A percentile compares a stretch with the other conserved stretches of the same genome.
These are phyloP conservation scores for Kodamaea sp. DNA, from an alignment of 1,139 yeast species.

Conservation along the genomic window DNA sequence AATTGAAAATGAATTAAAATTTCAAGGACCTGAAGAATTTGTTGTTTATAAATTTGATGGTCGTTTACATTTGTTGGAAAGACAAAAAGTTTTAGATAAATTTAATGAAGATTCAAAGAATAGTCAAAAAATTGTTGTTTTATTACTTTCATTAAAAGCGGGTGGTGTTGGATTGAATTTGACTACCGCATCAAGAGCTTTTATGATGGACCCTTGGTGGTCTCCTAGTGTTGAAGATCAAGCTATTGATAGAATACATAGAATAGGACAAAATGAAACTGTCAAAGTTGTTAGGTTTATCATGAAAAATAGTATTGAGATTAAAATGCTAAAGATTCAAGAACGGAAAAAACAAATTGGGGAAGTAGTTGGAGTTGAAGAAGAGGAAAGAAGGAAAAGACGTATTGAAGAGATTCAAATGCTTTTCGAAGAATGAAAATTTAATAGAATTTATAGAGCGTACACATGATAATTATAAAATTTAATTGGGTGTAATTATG, in stretches of 20 bases:
- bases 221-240: constrained; percentile 91
- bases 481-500: not conserved
- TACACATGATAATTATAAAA: not conserved
- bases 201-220: constrained; percentile 99
- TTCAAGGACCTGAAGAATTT: constrained; percentile 43
- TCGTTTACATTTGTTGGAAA: constrained; percentile 60
- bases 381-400: constrained; percentile 65
- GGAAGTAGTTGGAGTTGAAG: constrained; percentile 79
- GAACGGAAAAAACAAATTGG: constrained; percentile 84
- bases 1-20: constrained; percentile 57
- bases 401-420: constrained; percentile 79
- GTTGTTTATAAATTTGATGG: constrained; percentile 75
- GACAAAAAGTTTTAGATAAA: constrained; percentile 56
- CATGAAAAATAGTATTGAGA: constrained; percentile 83
- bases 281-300: constrained; percentile 81
- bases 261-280: constrained; percentile 77
- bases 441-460: not conserved
- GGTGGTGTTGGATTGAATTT: constrained; percentile 95
- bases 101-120: constrained; percentile 39
- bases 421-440: constrained; percentile 53
- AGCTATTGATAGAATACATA: constrained; percentile 90
- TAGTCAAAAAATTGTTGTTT: constrained; percentile 44
- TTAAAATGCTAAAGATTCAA: constrained; percentile 82
- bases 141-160: constrained; percentile 78
- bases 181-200: constrained; percentile 82